Conservation (phyloP, 306 rosid genomes). For the Cucurbita ficifolia region DNA sequence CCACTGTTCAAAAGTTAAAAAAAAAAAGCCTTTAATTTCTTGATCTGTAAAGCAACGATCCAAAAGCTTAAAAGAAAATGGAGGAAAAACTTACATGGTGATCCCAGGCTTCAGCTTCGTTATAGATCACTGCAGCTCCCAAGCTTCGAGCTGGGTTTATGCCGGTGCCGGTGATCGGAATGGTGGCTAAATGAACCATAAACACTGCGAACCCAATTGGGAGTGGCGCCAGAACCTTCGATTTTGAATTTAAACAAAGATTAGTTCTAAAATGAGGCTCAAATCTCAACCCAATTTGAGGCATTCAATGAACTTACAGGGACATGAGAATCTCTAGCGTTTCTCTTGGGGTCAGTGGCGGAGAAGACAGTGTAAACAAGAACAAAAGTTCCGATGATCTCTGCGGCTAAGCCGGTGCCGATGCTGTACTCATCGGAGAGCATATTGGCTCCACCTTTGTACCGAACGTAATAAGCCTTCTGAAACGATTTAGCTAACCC, state of each 20-base stretch:
- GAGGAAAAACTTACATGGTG: conserved; percentile 2
- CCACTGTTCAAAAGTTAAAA: conserved; percentile 6
- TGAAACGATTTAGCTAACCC: conserved; percentile 10
- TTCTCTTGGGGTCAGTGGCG: conserved; percentile 20
- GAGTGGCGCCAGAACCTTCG: conserved; percentile 19
- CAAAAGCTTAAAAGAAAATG: neutral
- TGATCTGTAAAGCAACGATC: neutral
- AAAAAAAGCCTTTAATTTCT: neutral
- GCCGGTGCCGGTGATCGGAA: conserved; percentile 24
- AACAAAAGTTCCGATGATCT: conserved; percentile 17
- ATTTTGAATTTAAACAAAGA: neutral
- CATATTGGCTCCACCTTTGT: conserved; percentile 7
- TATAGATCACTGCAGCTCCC: conserved; percentile 14
- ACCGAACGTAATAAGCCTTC: neutral
- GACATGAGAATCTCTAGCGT: conserved; percentile 18
- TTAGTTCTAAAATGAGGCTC: neutral
- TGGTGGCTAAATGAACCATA: conserved; percentile 19
- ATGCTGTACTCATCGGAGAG: conserved; percentile 6
- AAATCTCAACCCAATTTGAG: neutral
- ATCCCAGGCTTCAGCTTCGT: conserved; percentile 9
- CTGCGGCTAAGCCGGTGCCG: conserved; percentile 18
- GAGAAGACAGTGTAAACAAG: conserved; percentile 21
- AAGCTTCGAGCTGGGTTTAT: conserved; percentile 23
- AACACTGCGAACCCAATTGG: conserved; percentile 22
- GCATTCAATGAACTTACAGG: neutral